Percentiles rank a stretch among this genome's conserved stretches.
Conservation (phyloP, 805 yeast genomes). For the Wickerhamiella dianesei region DNA sequence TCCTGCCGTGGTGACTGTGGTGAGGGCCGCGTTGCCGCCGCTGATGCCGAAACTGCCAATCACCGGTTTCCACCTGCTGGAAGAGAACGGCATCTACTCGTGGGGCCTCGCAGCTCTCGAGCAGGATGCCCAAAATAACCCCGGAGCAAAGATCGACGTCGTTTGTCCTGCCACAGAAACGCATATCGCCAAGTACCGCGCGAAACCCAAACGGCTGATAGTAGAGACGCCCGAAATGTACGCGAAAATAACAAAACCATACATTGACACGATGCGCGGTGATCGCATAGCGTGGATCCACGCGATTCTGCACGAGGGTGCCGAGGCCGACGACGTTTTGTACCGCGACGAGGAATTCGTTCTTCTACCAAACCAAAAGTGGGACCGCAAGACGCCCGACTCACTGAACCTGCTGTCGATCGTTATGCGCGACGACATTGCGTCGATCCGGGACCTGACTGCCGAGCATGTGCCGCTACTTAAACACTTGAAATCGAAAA, state of each 20-base stretch:
- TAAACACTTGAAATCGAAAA: constrained; percentile 31
- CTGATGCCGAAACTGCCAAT: constrained; percentile 10
- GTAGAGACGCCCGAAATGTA: constrained; percentile 75
- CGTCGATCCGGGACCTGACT: constrained; percentile 64
- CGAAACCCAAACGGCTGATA: constrained; percentile 46
- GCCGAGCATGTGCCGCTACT: constrained; percentile 48
- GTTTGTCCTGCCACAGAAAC: constrained; percentile 82
- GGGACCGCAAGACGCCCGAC: constrained; percentile 68
- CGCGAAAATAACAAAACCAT: constrained; percentile 48
- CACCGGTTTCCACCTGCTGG: constrained; percentile 28
- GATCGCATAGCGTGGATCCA: constrained; percentile 79
- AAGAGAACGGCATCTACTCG: constrained; percentile 69
- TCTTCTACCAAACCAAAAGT: constrained; percentile 81
- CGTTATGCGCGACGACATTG: constrained; percentile 52
- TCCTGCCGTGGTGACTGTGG: constrained; percentile 51
- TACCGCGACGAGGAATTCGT: constrained; percentile 57
- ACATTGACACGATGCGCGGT: constrained; percentile 61
- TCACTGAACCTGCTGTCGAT: constrained; percentile 68
- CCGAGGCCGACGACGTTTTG: constrained; percentile 72
- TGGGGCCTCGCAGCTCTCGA: constrained; percentile 55
- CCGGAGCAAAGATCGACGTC: constrained; percentile 59
- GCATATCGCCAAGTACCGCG: constrained; percentile 66
- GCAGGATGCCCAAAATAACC: constrained; percentile 32
- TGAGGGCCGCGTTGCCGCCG: constrained; percentile 16
- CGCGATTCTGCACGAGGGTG: constrained; percentile 67